A percentile compares a stretch with the other conserved stretches of the same genome.
phyloP scores from a whole-genome alignment of 352 stramenopile species.

The Phytophthora cryptogea region DNA sequence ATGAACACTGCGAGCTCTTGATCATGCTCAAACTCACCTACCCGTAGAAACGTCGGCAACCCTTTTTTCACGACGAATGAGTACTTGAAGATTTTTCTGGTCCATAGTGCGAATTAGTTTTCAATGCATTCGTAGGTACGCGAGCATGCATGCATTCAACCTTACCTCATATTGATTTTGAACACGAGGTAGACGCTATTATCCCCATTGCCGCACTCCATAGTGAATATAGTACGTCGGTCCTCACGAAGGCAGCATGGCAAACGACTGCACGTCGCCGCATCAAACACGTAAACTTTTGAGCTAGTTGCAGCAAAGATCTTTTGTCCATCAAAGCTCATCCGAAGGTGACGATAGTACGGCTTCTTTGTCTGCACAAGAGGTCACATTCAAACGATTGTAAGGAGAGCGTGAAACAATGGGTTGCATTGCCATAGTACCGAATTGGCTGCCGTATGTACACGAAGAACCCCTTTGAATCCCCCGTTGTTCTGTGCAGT shows the following conservation, averaged over 20 bases:
- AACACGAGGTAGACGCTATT: constrained; percentile 41
- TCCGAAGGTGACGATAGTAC: constrained; percentile 38
- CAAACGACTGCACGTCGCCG: constrained; percentile 38
- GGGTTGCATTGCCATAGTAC: constrained; percentile 12
- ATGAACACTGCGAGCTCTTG: constrained; percentile 37
- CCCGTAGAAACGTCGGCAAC: constrained; percentile 30
- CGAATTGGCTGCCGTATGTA: constrained; percentile 45
- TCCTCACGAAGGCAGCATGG: constrained; percentile 28
- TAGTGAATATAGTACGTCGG: constrained; percentile 31
- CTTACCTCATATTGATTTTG: constrained; percentile 34
- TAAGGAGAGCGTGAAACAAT: neutral
- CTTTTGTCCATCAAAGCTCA: constrained; percentile 36
- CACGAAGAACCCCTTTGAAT: constrained; percentile 55
- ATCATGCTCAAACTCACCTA: constrained; percentile 30
- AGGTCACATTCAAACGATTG: neutral
- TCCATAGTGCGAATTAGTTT: neutral
- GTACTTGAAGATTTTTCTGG: constrained; percentile 41
- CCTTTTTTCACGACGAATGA: constrained; percentile 32
- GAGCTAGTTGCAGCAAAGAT: constrained; percentile 40
- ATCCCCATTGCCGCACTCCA: constrained; percentile 33
- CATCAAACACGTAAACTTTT: constrained; percentile 42
- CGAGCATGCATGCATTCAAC: neutral
- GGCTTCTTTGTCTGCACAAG: constrained; percentile 34
- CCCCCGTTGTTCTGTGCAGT: constrained; percentile 27
- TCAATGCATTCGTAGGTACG: neutral